Base-by-base conservation (phyloP, 1,284 basidiomycete species). In the Boletus calvinii region DNA sequence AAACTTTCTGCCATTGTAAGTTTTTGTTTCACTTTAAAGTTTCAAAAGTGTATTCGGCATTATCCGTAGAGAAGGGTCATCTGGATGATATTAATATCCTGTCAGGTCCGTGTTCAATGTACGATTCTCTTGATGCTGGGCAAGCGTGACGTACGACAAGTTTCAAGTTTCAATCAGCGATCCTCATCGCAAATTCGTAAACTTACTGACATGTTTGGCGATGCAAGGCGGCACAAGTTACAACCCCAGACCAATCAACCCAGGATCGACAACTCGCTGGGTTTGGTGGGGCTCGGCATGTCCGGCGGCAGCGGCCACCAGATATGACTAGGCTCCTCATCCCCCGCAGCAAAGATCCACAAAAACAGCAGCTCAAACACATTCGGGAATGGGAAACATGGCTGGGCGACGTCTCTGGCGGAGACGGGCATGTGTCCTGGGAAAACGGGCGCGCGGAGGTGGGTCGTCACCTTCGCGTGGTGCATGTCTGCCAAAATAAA, bases 311-410 rank as follows among this genome's bases (percentile, higher is more conserved):
- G 31, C 0, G 17, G 29, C 31, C 53, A 50, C 22, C 35, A 48
- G 0, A 12, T 12, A 12, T 43, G 29, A 4, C 20, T 18, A 1
- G 22, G 22, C 5, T 26, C 5, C 4, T 18, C 24, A 6, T 55
- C 41, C 31, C 6, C 36, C 6, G 53, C 46, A 3, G 50, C 50
- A n/a, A 37, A n/a, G 17, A 61, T 34, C 54, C 59, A 61, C 15
- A 55, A 15, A 6, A 54, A 5, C 11, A 58, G 24, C 17, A 26
- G 31, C 32, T 61, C 53, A 7, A 58, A 17, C 37, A 58, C 49
- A 39, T 52, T 55, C 2, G 59, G 55, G 7, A 13, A 29, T 3
- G 44, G 56, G 18, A 45, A 36, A 6, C 31, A 22, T 6, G 30
- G 3, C 20, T 20, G 32, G 8, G 24, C n/a, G 18, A 61, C 18